Percentiles rank a stretch among this genome's conserved stretches.
Conservation (phyloP, 331 rosid genomes). For the Telfairia occidentalis region DNA sequence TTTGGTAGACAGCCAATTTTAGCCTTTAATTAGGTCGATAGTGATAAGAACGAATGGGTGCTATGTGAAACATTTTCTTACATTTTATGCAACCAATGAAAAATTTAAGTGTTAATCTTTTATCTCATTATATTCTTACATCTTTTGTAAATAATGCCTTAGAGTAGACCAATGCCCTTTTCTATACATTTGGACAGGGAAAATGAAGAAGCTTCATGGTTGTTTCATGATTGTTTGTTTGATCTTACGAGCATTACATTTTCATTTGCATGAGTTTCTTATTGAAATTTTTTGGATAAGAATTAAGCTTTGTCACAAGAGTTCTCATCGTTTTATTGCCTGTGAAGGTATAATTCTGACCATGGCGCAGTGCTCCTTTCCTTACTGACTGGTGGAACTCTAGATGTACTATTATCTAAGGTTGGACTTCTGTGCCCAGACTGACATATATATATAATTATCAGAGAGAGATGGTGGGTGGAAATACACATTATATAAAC, state of each 20-base stretch:
- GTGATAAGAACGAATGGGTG: neutral
- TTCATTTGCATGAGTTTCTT: neutral
- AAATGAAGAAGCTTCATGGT: neutral
- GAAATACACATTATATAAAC: neutral
- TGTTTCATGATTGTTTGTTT: neutral
- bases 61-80: neutral
- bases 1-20: neutral
- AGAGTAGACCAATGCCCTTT: neutral
- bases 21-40: neutral
- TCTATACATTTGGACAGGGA: neutral
- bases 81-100: neutral
- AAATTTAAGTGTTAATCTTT: neutral
- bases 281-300: neutral
- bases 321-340: conserved; percentile 12
- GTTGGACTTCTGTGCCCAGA: conserved; percentile 18
- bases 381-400: conserved; percentile 38
- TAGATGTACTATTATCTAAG: conserved; percentile 50
- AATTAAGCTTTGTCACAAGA: neutral
- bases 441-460: neutral
- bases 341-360: conserved; percentile 39
- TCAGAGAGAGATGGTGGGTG: neutral
- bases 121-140: neutral
- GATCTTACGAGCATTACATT: neutral
- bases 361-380: conserved; percentile 30
- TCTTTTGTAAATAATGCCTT: neutral